Conservation (phyloP, 345 rosid species). For the Ricinus communis region DNA sequence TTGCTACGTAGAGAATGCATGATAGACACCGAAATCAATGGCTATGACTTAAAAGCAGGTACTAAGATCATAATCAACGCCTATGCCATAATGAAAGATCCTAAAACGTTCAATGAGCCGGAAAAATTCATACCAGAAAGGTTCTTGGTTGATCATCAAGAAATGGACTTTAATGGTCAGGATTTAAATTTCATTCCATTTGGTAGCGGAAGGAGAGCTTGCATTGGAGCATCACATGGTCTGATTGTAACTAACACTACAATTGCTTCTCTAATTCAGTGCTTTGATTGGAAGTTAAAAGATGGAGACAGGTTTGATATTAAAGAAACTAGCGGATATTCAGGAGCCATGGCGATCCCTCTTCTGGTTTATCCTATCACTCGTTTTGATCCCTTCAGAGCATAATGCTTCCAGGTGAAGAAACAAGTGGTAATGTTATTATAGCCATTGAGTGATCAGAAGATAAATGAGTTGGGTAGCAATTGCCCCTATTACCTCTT, state of each 20-base stretch:
- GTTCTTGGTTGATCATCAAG: conserved; percentile 32
- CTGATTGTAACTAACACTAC: conserved; percentile 33
- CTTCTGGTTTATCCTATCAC: conserved; percentile 19
- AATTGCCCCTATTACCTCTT: too few relatives aligned
- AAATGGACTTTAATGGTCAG: conserved; percentile 34
- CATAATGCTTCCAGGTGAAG: too few relatives aligned
- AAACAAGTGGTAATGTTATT: too few relatives aligned
- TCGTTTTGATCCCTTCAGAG: conserved; percentile 2
- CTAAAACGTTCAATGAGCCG: conserved; percentile 26
- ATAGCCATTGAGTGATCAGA: too few relatives aligned
- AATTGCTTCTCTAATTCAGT: conserved; percentile 38
- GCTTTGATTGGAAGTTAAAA: too few relatives aligned
- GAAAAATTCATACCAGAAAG: conserved; percentile 42
- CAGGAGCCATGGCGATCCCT: conserved; percentile 39
- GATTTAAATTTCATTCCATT: conserved; percentile 38
- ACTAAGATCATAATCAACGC: conserved; percentile 34
- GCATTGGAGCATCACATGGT: conserved; percentile 40
- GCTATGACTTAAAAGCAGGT: conserved; percentile 30
- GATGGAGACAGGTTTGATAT: conserved; percentile 28
- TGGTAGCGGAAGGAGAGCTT: conserved; percentile 48
- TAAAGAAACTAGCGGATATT: conserved; percentile 30
- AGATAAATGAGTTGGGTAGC: too few relatives aligned
- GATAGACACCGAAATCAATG: conserved; percentile 31
- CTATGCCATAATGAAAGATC: conserved; percentile 46
- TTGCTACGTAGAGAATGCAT: conserved; percentile 35